These are phyloP conservation scores for Trichosporon sp. DNA, from an alignment of 1,284 basidiomycete species.

Conservation along the genomic window DNA sequence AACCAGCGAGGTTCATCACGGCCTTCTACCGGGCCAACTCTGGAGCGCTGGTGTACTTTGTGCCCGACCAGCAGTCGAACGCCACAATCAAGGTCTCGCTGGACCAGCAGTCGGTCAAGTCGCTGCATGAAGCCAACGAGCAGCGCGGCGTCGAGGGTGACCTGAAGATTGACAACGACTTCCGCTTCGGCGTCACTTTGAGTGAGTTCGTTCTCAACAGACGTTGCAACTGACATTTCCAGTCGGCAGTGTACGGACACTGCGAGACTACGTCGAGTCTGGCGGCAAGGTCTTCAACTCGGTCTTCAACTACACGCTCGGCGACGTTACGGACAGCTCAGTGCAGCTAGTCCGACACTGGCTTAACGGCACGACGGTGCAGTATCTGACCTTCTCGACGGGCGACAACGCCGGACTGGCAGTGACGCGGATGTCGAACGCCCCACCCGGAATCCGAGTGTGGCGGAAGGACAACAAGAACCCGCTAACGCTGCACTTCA, in stretches of 20 bases:
- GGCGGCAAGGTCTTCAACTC: conserved; percentile 37
- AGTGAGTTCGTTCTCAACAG: conserved; percentile 20
- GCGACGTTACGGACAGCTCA: conserved; percentile 34
- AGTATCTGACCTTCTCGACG: conserved; percentile 41
- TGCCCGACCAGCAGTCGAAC: conserved; percentile 27
- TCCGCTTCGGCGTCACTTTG: conserved; percentile 48
- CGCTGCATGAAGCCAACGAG: conserved; percentile 24
- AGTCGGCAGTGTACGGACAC: conserved; percentile 50
- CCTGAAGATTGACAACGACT: conserved; percentile 43
- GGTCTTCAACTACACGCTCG: conserved; percentile 52
- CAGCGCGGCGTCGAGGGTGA: conserved; percentile 49
- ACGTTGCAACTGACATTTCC: background rate
- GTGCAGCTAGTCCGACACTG: conserved; percentile 48
- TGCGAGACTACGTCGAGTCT: conserved; percentile 47
- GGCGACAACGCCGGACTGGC: conserved; percentile 31
- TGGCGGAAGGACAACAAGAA: conserved; percentile 27
- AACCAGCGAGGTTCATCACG: conserved; percentile 47
- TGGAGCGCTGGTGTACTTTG: conserved; percentile 48
- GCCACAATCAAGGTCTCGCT: conserved; percentile 30
- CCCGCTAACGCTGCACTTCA: conserved; percentile 42
- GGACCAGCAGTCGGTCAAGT: conserved; percentile 17
- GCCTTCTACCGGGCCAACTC: conserved; percentile 51
- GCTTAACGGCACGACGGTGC: conserved; percentile 48
- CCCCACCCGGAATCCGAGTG: conserved; percentile 22
- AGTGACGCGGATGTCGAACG: background rate